Base-by-base conservation (phyloP, 2,329 filamentous ascomycete species). In the Waltergamsia citrina region DNA sequence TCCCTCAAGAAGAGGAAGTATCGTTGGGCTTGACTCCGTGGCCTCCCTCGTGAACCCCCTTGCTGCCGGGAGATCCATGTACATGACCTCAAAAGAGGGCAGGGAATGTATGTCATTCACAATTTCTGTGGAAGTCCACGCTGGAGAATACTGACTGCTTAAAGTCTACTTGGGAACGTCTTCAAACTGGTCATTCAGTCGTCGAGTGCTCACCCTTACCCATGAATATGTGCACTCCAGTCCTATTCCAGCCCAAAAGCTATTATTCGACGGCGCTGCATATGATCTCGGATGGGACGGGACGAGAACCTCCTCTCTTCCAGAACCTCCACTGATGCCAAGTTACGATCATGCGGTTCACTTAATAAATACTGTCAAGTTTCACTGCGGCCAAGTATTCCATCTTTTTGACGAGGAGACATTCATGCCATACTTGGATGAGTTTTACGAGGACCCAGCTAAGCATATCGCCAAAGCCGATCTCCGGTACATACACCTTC, bases 181-280 rank as follows among this genome's bases (percentile, higher is more conserved):
- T 0, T 74, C 70, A 2, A 74, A 70, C 30, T 74, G 70, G 70
- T 67, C 68, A 0, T 74, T 73, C 32, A 60, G 60, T 18, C 54
- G 68, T 7, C 59, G 63, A 14, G 58, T 71, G 2, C 51, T 74
- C n/a, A 59, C 53, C 18, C 55, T 71, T 33, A 60, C 62, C 0
- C 62, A 71, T 31, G 60, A 69, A 38, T 56, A 62, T 34, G 51
- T 69, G 15, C 57, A 62, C 32, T 54, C 60, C 26, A 51, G 52
- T 3, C 58, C 62, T 2, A 47, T 65, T 0, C 61, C 68, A 0
- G 51, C 63, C 1, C 52, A 57, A 5, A 58, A 55, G 2, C 47
- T 72, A 2, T 49, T 68, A 1, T 73, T 71, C 28, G 68, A 74
- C 34, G 68, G 66, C 2, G 53, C 55, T 7, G 60, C 64, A 0